Evolutionary conservation across 2,329 filamentous ascomycete species (phyloP).

Genomic region (Colletotrichum magnum): DNA sequence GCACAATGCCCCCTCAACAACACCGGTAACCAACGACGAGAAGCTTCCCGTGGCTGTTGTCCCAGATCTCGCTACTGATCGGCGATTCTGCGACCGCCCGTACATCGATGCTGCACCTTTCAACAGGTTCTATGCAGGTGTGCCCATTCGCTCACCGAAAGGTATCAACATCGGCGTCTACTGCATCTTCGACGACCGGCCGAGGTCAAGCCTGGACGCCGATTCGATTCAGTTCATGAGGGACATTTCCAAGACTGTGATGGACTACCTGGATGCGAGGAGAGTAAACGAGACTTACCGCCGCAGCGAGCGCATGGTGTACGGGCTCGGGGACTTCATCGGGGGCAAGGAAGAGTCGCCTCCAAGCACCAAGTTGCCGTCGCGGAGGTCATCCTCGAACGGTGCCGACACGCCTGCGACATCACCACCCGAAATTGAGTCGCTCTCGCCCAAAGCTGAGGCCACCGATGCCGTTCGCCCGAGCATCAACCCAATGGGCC

Average conservation of each 20-base stretch:
- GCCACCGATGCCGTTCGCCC: slow-evolving; percentile 19
- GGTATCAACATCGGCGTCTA: slow-evolving; percentile 61
- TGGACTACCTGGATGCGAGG: slow-evolving; percentile 55
- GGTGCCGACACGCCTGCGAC: slow-evolving; percentile 13
- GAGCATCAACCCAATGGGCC: slow-evolving; percentile 28
- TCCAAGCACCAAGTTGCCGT: slow-evolving; percentile 8
- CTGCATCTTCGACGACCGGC: slow-evolving; percentile 50
- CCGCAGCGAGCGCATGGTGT: slow-evolving; percentile 54
- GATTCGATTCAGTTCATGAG: slow-evolving; percentile 46
- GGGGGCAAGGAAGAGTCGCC: slow-evolving; percentile 46
- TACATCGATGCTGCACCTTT: slow-evolving; percentile 45
- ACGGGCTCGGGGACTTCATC: slow-evolving; percentile 54
- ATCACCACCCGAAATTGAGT: slow-evolving; percentile 9
- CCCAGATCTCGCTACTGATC: slow-evolving; percentile 51
- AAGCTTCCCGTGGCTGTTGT: slow-evolving; percentile 52
- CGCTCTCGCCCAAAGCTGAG: slow-evolving; percentile 3
- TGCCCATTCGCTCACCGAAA: slow-evolving; percentile 56
- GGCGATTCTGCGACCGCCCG: slow-evolving; percentile 48
- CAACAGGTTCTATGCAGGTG: slow-evolving; percentile 57
- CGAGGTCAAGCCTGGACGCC: slow-evolving; percentile 47
- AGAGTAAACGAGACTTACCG: slow-evolving; percentile 48
- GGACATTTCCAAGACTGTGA: slow-evolving; percentile 52
- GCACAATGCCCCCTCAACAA: slow-evolving; percentile 4
- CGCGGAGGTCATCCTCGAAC: slow-evolving; percentile 19
- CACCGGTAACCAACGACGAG: slow-evolving; percentile 2